These are phyloP conservation scores for Solanum lignicaule DNA, from an alignment of 257 asterid species.

Conservation along the genomic window DNA sequence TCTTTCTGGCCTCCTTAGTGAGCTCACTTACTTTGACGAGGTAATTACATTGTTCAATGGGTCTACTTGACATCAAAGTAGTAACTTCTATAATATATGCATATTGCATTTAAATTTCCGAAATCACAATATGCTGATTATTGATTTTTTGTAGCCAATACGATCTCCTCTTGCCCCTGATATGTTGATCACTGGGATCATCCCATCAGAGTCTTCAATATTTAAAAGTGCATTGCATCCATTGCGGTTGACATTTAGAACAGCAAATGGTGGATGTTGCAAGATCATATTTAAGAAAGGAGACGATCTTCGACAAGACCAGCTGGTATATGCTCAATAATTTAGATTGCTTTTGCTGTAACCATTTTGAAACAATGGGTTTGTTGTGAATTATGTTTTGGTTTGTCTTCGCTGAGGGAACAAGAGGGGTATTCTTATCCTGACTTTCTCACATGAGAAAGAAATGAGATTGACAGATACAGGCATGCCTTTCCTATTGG, in stretches of 20 bases:
- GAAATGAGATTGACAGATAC: background rate
- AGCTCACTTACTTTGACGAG: slow-evolving; percentile 97
- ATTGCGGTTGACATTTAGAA: slow-evolving; percentile 82
- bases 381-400: background rate
- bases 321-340: slow-evolving; percentile 49
- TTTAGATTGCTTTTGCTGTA: background rate
- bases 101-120: background rate
- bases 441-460: background rate
- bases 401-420: background rate
- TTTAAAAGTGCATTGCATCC: slow-evolving; percentile 88
- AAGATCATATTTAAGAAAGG: slow-evolving; percentile 94
- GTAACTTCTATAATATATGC: background rate
- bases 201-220: slow-evolving; percentile 90
- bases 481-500: background rate
- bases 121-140: background rate
- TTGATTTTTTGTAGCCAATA: slow-evolving; percentile 62
- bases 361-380: background rate
- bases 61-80: background rate
- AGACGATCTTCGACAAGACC: slow-evolving; percentile 98
- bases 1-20: slow-evolving; percentile 90
- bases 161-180: slow-evolving; percentile 88
- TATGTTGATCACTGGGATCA: slow-evolving; percentile 83
- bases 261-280: slow-evolving; percentile 81
- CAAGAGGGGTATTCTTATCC: background rate
- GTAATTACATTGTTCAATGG: slow-evolving; percentile 21